Percentiles rank a stretch among this genome's conserved stretches.
phyloP scores from a whole-genome alignment of 2,329 filamentous ascomycete genomes.

The Aureobasidium sp. region DNA sequence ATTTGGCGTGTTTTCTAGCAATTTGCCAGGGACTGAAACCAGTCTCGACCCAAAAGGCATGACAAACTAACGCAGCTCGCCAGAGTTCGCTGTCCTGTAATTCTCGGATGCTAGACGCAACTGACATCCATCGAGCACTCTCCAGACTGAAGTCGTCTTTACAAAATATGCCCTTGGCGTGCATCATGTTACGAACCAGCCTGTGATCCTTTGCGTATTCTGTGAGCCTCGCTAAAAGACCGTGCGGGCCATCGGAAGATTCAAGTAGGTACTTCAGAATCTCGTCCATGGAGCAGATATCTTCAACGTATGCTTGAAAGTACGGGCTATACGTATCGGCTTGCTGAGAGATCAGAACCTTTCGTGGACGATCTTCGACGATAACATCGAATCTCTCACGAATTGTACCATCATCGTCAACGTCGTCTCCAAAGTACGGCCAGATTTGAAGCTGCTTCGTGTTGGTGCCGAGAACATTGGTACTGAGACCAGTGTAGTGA shows the following conservation, averaged over 20 bases:
- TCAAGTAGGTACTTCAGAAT: constrained; percentile 36
- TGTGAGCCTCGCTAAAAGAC: neutral
- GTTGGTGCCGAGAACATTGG: constrained; percentile 38
- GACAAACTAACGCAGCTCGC: constrained; percentile 32
- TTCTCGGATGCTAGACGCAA: constrained; percentile 28
- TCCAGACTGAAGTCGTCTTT: constrained; percentile 29
- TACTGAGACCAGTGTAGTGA: constrained; percentile 36
- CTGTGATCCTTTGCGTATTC: neutral
- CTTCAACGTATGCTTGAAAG: constrained; percentile 30
- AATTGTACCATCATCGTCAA: constrained; percentile 25
- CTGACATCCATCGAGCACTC: constrained; percentile 26
- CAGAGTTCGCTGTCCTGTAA: constrained; percentile 24
- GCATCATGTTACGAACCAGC: constrained; percentile 4
- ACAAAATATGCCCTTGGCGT: constrained; percentile 23
- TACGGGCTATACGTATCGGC: constrained; percentile 31
- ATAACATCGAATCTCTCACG: constrained; percentile 26
- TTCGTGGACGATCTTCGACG: constrained; percentile 25
- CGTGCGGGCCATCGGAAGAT: constrained; percentile 8
- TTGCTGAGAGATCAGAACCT: constrained; percentile 31
- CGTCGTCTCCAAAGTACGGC: constrained; percentile 35
- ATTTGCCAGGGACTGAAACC: constrained; percentile 28
- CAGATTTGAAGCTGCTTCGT: constrained; percentile 35
- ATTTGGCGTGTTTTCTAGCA: neutral
- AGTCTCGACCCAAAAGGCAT: constrained; percentile 30
- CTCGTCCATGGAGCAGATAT: constrained; percentile 32